Evolutionary conservation across 2,329 filamentous ascomycete species (phyloP), one percentile per base, ranked within the genome.

Genomic region (Diaporthe vexans): DNA sequence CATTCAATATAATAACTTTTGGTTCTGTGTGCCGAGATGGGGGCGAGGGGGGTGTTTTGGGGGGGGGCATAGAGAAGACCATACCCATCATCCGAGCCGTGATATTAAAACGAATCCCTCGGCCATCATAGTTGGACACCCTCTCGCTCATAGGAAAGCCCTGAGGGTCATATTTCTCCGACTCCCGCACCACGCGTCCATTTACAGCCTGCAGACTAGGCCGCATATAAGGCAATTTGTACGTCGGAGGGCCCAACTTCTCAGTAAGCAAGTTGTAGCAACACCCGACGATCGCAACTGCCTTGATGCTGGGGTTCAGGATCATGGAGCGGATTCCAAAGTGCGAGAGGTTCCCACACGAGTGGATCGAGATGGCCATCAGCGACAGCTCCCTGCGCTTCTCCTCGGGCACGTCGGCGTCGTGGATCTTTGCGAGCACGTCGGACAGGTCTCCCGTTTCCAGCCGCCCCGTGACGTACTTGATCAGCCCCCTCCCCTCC

Each of bases 231-330:
- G 95, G 93, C 26, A 94, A 88, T 82, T 98, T 98, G 86, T 94
- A 96, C 0, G 94, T 95, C 24, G 95, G 93, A 1, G 95, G 94
- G 0, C 94, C 94, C 17, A 98, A 90, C 73, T 94, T 92, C 84
- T 98, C 97, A 0, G 96, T 98, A 78, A 98, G 86, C 8, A 98
- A 91, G 79, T 99, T 99, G 88, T 99, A 98, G 87, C 97, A 99
- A 86, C 97, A 99, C 61, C 97, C 97, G 75, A 99, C 95, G 81
- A 99, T 95, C 74, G 96, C 96, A 29, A 98, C 93, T n/a, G 95
- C 95, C 43, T 91, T 91, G 72, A 98, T 95, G 6, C 92, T 90
- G 0, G 94, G 93, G 81, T 98, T 98, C 73, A 97, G 85, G 1
- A 95, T 84, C 26, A 99, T 89, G 0, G 96, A 97, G 19, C 94